Conservation (phyloP, 2,329 filamentous ascomycete genomes). For the Fusarium sp. region DNA sequence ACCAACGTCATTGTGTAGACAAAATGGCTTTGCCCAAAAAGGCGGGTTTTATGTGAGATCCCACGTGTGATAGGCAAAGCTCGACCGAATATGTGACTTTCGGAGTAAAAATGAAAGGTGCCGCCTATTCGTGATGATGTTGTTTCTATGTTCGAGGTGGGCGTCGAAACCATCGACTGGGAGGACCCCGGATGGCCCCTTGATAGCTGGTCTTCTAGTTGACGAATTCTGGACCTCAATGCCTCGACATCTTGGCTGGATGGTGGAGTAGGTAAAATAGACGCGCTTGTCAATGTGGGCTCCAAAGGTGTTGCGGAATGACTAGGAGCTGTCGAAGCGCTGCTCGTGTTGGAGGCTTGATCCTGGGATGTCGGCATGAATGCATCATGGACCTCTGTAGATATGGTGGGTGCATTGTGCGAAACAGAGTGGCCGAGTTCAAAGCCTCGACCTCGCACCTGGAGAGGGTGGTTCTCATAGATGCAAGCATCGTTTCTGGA, state of each 20-base stretch:
- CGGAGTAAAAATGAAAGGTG: slow-evolving; percentile 57
- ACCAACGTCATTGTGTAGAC: slow-evolving; percentile 62
- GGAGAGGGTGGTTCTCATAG: slow-evolving; percentile 44
- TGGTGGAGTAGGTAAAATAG: slow-evolving; percentile 11
- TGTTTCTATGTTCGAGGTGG: slow-evolving; percentile 49
- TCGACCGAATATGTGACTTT: slow-evolving; percentile 49
- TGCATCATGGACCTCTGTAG: rapidly evolving
- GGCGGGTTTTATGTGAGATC: slow-evolving; percentile 65
- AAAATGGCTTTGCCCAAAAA: slow-evolving; percentile 70
- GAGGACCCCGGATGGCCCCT: background rate
- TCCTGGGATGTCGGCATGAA: background rate
- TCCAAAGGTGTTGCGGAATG: background rate
- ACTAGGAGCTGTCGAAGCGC: background rate
- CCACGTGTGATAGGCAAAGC: slow-evolving; percentile 52
- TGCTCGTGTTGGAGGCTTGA: background rate
- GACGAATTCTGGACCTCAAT: slow-evolving; percentile 18
- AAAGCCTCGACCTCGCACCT: background rate
- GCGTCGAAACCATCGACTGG: background rate
- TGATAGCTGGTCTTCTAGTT: slow-evolving; percentile 29
- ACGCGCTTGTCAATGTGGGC: background rate
- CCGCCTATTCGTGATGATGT: slow-evolving; percentile 54
- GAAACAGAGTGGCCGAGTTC: background rate
- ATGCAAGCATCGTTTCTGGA: slow-evolving; percentile 51
- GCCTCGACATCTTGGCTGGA: slow-evolving; percentile 30
- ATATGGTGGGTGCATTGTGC: background rate